Evolutionary conservation across 192 early-diverging fungal genomes (phyloP).

Genomic region (Paraglomus brasilianum): DNA sequence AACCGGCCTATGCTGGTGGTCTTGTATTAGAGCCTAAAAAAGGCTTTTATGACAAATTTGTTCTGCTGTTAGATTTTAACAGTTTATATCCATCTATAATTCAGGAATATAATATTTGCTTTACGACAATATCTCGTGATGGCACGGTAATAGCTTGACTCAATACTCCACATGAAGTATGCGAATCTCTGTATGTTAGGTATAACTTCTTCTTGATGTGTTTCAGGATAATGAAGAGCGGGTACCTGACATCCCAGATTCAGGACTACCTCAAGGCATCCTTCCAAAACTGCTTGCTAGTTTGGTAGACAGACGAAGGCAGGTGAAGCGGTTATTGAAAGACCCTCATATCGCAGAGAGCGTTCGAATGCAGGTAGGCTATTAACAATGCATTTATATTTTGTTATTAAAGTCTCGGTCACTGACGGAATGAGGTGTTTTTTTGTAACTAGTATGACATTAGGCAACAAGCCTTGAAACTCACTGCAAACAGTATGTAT

Average conservation of each 20-base stretch:
- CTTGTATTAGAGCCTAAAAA: constrained; percentile 97
- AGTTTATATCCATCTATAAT: constrained; percentile 99
- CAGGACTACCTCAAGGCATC: constrained; percentile 66
- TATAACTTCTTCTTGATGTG: not conserved
- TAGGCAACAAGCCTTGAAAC: constrained; percentile 90
- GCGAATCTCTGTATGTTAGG: not conserved
- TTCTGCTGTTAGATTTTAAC: constrained; percentile 97
- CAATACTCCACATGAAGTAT: not conserved
- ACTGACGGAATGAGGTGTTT: not conserved
- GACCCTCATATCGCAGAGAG: constrained; percentile 53
- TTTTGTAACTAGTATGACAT: constrained; percentile 70
- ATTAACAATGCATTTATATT: constrained; percentile 33
- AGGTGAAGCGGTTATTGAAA: constrained; percentile 91
- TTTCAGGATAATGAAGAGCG: constrained; percentile 53
- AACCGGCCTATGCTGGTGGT: constrained; percentile 92
- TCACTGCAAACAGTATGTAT: constrained; percentile 99
- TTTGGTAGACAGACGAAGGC: constrained; percentile 84
- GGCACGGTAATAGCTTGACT: constrained; percentile 29
- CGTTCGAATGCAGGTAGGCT: constrained; percentile 51
- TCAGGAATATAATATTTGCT: constrained; percentile 99
- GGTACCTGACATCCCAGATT: constrained; percentile 77
- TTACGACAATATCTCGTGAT: constrained; percentile 83
- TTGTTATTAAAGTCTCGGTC: constrained; percentile 14
- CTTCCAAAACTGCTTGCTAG: constrained; percentile 84
- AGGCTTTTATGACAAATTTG: constrained; percentile 94